These are phyloP conservation scores for Ballota nigra DNA, from an alignment of 257 asterid species.

Conservation along the genomic window DNA sequence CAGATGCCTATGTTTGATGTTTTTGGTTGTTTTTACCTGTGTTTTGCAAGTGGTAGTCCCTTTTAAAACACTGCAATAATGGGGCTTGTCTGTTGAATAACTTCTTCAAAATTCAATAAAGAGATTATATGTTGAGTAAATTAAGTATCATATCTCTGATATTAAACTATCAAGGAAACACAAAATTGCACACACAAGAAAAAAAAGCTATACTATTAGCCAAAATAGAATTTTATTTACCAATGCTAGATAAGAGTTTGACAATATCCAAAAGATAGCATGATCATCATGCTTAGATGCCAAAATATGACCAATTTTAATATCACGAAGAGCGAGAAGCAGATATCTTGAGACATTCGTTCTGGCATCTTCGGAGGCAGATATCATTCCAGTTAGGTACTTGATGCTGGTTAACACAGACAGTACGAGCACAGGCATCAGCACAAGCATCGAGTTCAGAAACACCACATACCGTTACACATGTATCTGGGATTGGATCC, in stretches of 20 bases:
- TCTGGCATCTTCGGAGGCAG: constrained; percentile 91
- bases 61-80: background rate
- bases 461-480: constrained; percentile 94
- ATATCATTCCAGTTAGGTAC: constrained; percentile 96
- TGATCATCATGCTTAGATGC: background rate
- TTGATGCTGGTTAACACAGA: constrained; percentile 91
- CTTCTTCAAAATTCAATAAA: background rate
- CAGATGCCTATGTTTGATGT: constrained; percentile 34
- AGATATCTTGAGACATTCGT: constrained; percentile 83
- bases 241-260: background rate
- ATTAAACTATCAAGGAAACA: background rate
- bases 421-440: constrained; percentile 94
- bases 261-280: constrained; percentile 4
- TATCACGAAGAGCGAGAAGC: constrained; percentile 43
- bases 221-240: background rate
- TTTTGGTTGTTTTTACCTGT: background rate
- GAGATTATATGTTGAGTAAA: constrained; percentile 13
- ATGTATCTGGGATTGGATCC: constrained; percentile 89
- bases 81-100: constrained; percentile 12
- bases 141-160: background rate
- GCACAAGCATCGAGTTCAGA: constrained; percentile 96
- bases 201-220: background rate
- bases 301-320: background rate
- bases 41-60: too few relatives aligned
- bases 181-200: background rate